These are phyloP conservation scores for Lotmaria passim DNA, from an alignment of 208 protist genomes.

Conservation along the genomic window DNA sequence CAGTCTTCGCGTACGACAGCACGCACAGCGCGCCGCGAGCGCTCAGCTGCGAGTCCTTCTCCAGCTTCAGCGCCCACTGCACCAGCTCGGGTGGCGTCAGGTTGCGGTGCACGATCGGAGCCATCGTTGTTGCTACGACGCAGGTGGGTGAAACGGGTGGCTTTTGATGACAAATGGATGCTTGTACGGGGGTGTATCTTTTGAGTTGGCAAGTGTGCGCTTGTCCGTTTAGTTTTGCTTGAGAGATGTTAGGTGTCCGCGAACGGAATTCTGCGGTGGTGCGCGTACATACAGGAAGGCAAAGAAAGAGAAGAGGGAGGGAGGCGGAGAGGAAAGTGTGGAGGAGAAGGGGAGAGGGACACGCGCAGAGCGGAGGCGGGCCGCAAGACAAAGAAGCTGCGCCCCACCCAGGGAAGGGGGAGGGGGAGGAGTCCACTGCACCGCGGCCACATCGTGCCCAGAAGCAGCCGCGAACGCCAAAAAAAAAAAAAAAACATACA, in stretches of 20 bases:
- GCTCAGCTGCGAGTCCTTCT: constrained; percentile 77
- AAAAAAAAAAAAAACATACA: too few species aligned
- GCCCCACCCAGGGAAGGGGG: too few species aligned
- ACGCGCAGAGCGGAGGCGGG: too few species aligned
- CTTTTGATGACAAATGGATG: not conserved
- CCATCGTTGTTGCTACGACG: constrained; percentile 9
- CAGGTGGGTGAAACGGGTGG: not conserved
- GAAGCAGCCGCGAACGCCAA: too few species aligned
- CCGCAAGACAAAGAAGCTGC: too few species aligned
- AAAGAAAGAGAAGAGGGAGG: not conserved
- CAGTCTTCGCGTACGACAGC: constrained; percentile 91
- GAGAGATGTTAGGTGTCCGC: not conserved
- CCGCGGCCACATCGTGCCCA: too few species aligned
- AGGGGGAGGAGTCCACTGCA: too few species aligned
- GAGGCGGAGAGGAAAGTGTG: not conserved
- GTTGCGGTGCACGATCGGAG: constrained; percentile 50
- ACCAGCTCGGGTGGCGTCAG: constrained; percentile 52
- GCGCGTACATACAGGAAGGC: not conserved
- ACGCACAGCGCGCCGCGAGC: constrained; percentile 86
- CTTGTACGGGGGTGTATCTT: not conserved
- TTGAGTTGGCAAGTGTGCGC: not conserved
- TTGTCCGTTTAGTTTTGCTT: not conserved
- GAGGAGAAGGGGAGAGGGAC: not conserved
- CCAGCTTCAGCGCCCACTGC: constrained; percentile 68
- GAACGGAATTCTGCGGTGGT: not conserved